These are phyloP conservation scores for Apophysomyces sp. DNA, from an alignment of 371 early-diverging fungal species.

Conservation along the genomic window DNA sequence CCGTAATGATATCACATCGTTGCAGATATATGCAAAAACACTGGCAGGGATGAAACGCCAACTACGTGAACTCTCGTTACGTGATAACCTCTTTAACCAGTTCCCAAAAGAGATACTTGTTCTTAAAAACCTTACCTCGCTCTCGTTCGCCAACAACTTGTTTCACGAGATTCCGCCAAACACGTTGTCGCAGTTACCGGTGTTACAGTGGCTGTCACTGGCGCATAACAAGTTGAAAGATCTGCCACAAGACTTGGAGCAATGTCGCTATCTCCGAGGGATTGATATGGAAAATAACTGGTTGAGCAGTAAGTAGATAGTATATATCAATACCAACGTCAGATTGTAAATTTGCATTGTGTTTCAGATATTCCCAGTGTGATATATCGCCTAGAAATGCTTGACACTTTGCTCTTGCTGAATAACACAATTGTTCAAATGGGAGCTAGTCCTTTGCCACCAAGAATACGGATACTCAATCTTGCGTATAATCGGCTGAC, in stretches of 20 bases:
- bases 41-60: slow-evolving; percentile 8
- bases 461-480: slow-evolving; percentile 39
- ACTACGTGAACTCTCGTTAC: slow-evolving; percentile 42
- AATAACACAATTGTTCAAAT: slow-evolving; percentile 40
- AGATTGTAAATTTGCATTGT: background rate
- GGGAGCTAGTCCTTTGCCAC: slow-evolving; percentile 24
- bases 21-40: slow-evolving; percentile 16
- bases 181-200: slow-evolving; percentile 15
- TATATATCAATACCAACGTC: background rate
- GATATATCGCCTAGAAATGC: slow-evolving; percentile 29
- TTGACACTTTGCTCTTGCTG: slow-evolving; percentile 45
- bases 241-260: slow-evolving; percentile 54
- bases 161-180: slow-evolving; percentile 26
- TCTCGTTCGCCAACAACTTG: slow-evolving; percentile 66
- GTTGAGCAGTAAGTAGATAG: slow-evolving; percentile 28
- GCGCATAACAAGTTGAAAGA: slow-evolving; percentile 21
- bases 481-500: slow-evolving; percentile 47
- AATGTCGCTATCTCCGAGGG: slow-evolving; percentile 55
- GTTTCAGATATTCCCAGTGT: slow-evolving; percentile 49
- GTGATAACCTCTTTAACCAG: slow-evolving; percentile 42
- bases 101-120: slow-evolving; percentile 57
- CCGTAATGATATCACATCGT: slow-evolving; percentile 13
- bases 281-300: slow-evolving; percentile 64
- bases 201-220: slow-evolving; percentile 35
- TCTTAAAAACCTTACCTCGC: slow-evolving; percentile 57